phyloP scores from a whole-genome alignment of 345 rosid species.

The Noccaea caerulescens region DNA sequence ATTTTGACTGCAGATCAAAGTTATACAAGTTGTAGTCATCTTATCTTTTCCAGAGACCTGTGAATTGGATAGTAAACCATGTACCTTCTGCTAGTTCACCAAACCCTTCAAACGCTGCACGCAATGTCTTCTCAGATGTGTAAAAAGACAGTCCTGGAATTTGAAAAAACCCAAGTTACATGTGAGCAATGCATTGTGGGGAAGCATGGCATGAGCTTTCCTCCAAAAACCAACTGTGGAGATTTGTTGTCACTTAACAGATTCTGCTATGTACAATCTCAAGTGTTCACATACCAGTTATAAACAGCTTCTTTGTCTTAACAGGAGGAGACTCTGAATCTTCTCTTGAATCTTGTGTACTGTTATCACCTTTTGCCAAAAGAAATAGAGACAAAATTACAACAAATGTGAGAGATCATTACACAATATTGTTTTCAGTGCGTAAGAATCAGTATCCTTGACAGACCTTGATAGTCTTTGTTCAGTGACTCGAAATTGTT shows the following conservation, averaged over 20 bases:
- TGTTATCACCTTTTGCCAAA: slow-evolving; percentile 15
- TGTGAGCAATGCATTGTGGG: background rate
- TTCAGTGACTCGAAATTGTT: slow-evolving; percentile 61
- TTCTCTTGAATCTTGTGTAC: slow-evolving; percentile 21
- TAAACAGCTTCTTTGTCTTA: slow-evolving; percentile 83
- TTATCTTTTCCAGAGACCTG: background rate
- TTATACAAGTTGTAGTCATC: background rate
- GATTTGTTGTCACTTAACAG: slow-evolving; percentile 8
- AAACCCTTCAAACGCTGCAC: slow-evolving; percentile 85
- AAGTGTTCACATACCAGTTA: slow-evolving; percentile 65
- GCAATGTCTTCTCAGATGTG: slow-evolving; percentile 92
- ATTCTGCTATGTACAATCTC: slow-evolving; percentile 6
- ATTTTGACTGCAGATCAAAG: slow-evolving; percentile 63
- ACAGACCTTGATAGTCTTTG: slow-evolving; percentile 74
- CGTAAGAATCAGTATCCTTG: slow-evolving; percentile 13
- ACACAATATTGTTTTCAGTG: background rate
- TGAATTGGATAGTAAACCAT: background rate
- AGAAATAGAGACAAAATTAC: slow-evolving; percentile 18
- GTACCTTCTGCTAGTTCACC: slow-evolving; percentile 93
- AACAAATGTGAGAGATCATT: background rate
- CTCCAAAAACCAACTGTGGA: background rate
- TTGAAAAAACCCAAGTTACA: slow-evolving; percentile 19
- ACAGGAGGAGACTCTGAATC: slow-evolving; percentile 49
- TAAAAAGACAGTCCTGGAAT: slow-evolving; percentile 83
- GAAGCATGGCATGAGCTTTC: slow-evolving; percentile 12